Base-by-base conservation (phyloP, 208 protist species). In the Crithidia brevicula region DNA sequence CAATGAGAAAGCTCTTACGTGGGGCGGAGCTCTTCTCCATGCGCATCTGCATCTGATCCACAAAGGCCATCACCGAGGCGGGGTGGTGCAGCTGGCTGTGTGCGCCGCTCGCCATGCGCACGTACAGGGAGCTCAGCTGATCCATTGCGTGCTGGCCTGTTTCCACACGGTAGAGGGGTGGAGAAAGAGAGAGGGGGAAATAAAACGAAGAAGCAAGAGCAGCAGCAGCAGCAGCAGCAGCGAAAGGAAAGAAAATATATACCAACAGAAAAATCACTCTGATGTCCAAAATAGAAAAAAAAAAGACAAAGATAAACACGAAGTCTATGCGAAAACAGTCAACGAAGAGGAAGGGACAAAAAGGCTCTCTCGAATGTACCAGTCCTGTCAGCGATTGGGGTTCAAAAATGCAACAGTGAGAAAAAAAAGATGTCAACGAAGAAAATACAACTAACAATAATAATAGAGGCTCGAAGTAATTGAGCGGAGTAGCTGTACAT, bases 1-100 rank as follows among this genome's bases (percentile, higher is more conserved):
- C 91, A 34, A 97, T 79, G 25, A 96, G 68, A 64, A 95, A 96
- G 52, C 92, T 97, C 65, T 89, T 89, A 22, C 88, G 80, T 5
- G 88, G 84, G 5, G 82, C 79, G 22, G 88, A 82, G 49, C 88
- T 85, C 43, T 81, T 77, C 52, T 92, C 84, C 34, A 93, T 66
- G 33, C 81, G 77, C 4, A 70, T 68, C 43, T 92, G 82, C 81
- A 92, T 82, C 59, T 88, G 80, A 28, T 92, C 81, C 8, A 93
- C 88, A 69, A 94, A 90, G 43, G 81, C 79, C 28, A 88, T 81
- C 13, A 86, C 80, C n/a, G 79, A 81, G 36, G 59, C 34, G 10
- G 89, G 79, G 54, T 92, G 66, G 68, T 92, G 82, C 28, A 94
- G 79, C 51, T 92, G 83, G 61, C 80, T 84, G 30, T 82, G 68